Evolutionary conservation across 23 red algal genomes (phyloP).

Genomic region (Gracilaria gracilis): DNA sequence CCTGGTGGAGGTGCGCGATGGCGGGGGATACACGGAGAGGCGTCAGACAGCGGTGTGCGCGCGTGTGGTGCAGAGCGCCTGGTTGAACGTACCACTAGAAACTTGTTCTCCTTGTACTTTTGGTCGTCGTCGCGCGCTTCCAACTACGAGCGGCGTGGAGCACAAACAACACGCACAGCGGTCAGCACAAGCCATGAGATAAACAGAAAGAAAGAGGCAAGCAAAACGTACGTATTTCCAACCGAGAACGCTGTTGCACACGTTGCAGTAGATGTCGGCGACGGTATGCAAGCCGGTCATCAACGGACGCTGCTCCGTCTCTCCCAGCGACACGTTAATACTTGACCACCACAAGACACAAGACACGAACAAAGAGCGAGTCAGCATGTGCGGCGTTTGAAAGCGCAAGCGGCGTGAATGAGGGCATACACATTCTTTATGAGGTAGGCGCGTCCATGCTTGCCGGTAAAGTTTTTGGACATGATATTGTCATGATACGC

Average conservation of each 20-base stretch:
- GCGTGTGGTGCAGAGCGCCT: not conserved
- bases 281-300: constrained; percentile 95
- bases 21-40: not conserved
- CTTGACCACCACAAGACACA: constrained; percentile 6
- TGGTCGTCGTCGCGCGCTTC: constrained; percentile 91
- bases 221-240: constrained; percentile 96
- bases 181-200: too few species aligned
- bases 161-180: constrained; percentile 10
- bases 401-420: not conserved
- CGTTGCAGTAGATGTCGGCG: constrained; percentile 92
- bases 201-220: too few species aligned
- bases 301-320: constrained; percentile 83
- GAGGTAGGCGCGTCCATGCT: constrained; percentile 93
- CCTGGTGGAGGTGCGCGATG: not conserved
- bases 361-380: not conserved
- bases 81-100: constrained; percentile 74
- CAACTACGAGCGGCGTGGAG: constrained; percentile 39
- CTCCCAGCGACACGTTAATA: constrained; percentile 89
- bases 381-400: not conserved
- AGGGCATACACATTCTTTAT: constrained; percentile 89
- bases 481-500: constrained; percentile 94
- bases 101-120: constrained; percentile 99
- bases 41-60: not conserved
- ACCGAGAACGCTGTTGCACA: constrained; percentile 84
- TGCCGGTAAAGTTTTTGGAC: constrained; percentile 91